Evolutionary conservation across 495 filamentous ascomycete species (phyloP).

Genomic region (Rhypophila decipiens): DNA sequence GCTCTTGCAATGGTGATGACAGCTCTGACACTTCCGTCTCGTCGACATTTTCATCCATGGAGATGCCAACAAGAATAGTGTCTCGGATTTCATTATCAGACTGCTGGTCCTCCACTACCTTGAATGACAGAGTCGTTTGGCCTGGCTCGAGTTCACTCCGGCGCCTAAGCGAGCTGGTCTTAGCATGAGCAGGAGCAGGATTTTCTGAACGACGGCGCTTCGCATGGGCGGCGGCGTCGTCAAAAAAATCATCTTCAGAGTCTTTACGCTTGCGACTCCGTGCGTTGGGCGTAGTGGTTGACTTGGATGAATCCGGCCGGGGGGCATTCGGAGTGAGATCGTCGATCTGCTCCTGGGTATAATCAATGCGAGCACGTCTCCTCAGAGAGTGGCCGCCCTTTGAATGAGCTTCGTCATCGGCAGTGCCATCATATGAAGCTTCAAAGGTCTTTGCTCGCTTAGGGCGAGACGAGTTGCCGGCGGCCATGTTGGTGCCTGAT

Average conservation of each 20-base stretch:
- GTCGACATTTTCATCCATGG: conserved; percentile 16
- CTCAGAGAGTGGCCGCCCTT: conserved; percentile 44
- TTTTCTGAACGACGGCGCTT: conserved; percentile 22
- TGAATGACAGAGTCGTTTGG: conserved; percentile 26
- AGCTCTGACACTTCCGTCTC: conserved; percentile 18
- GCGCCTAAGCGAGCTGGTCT: conserved; percentile 27
- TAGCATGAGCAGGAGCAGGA: conserved; percentile 21
- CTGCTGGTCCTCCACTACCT: conserved; percentile 24
- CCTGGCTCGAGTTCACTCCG: no score
- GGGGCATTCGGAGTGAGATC: conserved; percentile 15
- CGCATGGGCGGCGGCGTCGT: conserved; percentile 5
- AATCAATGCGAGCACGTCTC: conserved; percentile 41
- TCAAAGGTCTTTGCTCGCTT: conserved; percentile 34
- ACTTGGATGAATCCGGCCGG: conserved; percentile 10
- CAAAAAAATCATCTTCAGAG: conserved; percentile 23
- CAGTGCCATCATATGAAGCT: conserved; percentile 16
- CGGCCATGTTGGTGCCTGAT: conserved; percentile 21
- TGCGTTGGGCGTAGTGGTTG: conserved; percentile 14
- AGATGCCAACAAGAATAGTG: conserved; percentile 42
- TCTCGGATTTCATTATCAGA: conserved; percentile 42
- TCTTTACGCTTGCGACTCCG: conserved; percentile 27
- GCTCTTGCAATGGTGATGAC: conserved; percentile 18
- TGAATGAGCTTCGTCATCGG: conserved; percentile 29
- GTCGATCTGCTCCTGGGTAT: conserved; percentile 38
- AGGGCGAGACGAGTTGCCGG: conserved; percentile 6